These are phyloP conservation scores for Sanghuangporus baumii DNA, from an alignment of 1,284 basidiomycete genomes.

Conservation along the genomic window DNA sequence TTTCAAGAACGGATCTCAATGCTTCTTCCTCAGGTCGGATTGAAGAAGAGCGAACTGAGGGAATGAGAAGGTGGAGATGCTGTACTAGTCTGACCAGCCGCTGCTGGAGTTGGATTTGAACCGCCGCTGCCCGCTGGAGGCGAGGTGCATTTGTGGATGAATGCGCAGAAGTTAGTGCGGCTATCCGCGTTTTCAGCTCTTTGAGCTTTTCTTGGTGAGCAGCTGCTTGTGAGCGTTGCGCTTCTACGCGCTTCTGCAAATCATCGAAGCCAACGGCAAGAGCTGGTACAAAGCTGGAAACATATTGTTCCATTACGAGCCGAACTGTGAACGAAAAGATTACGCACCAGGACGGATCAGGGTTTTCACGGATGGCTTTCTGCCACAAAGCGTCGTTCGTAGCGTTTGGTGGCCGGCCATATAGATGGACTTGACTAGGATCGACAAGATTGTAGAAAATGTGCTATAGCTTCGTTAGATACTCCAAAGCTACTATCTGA, in stretches of 20 bases:
- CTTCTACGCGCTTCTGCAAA: slow-evolving; percentile 74
- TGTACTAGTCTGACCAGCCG: slow-evolving; percentile 70
- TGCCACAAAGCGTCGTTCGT: slow-evolving; percentile 76
- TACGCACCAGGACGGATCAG: slow-evolving; percentile 70
- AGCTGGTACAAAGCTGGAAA: slow-evolving; percentile 71
- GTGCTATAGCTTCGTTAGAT: slow-evolving; percentile 39
- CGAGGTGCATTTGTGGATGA: slow-evolving; percentile 66
- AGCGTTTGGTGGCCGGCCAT: slow-evolving; percentile 70
- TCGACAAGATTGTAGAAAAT: slow-evolving; percentile 87
- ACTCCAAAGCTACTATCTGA: slow-evolving; percentile 1
- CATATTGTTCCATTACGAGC: background rate
- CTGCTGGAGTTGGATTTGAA: slow-evolving; percentile 70
- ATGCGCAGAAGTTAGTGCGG: slow-evolving; percentile 60
- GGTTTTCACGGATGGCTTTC: slow-evolving; percentile 77
- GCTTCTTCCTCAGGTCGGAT: slow-evolving; percentile 81
- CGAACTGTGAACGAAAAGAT: background rate
- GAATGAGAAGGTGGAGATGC: slow-evolving; percentile 76
- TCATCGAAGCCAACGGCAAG: slow-evolving; percentile 81
- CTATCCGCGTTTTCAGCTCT: slow-evolving; percentile 64
- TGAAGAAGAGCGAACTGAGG: slow-evolving; percentile 68
- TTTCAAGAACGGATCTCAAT: slow-evolving; percentile 62
- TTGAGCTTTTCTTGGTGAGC: slow-evolving; percentile 70
- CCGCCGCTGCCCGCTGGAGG: slow-evolving; percentile 56
- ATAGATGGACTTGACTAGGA: slow-evolving; percentile 60
- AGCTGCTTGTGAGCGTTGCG: slow-evolving; percentile 65